A percentile compares a stretch with the other conserved stretches of the same genome.
phyloP scores from a whole-genome alignment of 1,284 basidiomycete species.

The Phylloboletellus chloephorus region DNA sequence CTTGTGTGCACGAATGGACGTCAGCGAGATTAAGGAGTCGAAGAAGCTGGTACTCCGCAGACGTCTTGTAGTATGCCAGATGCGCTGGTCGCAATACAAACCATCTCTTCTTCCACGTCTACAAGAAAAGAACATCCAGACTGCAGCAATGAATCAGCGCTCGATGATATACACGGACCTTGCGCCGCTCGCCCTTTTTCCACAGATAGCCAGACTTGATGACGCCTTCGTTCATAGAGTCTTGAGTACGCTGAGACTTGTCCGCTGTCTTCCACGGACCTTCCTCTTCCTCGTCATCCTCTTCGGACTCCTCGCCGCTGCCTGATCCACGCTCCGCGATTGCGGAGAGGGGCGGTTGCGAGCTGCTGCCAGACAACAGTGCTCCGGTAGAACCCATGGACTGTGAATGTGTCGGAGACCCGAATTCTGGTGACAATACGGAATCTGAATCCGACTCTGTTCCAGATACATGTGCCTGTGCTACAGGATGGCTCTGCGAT shows the following conservation, averaged over 20 bases:
- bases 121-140: constrained; percentile 14
- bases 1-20: constrained; percentile 86
- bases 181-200: constrained; percentile 95
- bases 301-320: constrained; percentile 68
- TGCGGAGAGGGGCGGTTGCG: constrained; percentile 58
- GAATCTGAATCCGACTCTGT: constrained; percentile 86
- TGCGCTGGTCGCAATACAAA: constrained; percentile 91
- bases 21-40: constrained; percentile 85
- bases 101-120: constrained; percentile 99
- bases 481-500: constrained; percentile 31
- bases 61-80: constrained; percentile 95
- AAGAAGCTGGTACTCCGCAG: constrained; percentile 88
- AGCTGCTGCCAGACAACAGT: constrained; percentile 35
- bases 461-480: constrained; percentile 54
- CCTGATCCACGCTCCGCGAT: constrained; percentile 69
- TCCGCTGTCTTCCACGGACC: constrained; percentile 58
- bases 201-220: constrained; percentile 89
- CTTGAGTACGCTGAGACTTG: constrained; percentile 35
- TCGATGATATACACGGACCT: constrained; percentile 53
- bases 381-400: constrained; percentile 26
- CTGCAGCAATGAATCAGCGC: constrained; percentile 9
- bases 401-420: constrained; percentile 34
- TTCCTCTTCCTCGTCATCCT: constrained; percentile 62
- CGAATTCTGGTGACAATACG: constrained; percentile 51
- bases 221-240: constrained; percentile 63